Percentiles rank a stretch among this genome's conserved stretches.
Conservation (phyloP, 176 grass and related monocot species). For the Cocos nucifera region DNA sequence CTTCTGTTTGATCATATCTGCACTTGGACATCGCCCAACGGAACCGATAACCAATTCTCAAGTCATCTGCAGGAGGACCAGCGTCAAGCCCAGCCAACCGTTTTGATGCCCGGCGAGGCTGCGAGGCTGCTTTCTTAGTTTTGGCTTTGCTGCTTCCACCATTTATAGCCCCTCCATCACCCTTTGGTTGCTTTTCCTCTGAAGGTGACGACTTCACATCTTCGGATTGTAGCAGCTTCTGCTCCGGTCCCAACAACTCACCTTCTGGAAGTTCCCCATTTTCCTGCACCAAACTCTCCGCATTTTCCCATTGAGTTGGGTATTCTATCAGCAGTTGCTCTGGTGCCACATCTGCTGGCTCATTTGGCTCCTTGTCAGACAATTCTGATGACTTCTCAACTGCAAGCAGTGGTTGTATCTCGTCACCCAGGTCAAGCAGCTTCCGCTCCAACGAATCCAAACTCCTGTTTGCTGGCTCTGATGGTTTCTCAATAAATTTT, state of each 20-base stretch:
- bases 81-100: neutral
- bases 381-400: too few relatives aligned
- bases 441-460: neutral
- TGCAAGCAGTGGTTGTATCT: too few relatives aligned
- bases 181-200: neutral
- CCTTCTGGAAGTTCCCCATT: neutral
- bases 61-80: neutral
- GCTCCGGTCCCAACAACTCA: conserved; percentile 12
- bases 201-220: neutral
- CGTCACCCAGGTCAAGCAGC: too few relatives aligned
- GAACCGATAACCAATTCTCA: neutral
- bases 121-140: neutral
- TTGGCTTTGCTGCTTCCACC: neutral
- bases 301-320: too few relatives aligned
- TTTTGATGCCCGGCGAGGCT: neutral
- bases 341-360: too few relatives aligned
- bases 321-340: too few relatives aligned
- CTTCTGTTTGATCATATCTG: too few relatives aligned
- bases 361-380: too few relatives aligned
- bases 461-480: neutral
- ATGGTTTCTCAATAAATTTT: neutral
- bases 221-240: conserved; percentile 20
- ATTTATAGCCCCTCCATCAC: neutral
- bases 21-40: too few relatives aligned
- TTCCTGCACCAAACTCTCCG: conserved; percentile 3